phyloP scores from a whole-genome alignment of 148 eudicot species.

The Nepenthes mirabilis region DNA sequence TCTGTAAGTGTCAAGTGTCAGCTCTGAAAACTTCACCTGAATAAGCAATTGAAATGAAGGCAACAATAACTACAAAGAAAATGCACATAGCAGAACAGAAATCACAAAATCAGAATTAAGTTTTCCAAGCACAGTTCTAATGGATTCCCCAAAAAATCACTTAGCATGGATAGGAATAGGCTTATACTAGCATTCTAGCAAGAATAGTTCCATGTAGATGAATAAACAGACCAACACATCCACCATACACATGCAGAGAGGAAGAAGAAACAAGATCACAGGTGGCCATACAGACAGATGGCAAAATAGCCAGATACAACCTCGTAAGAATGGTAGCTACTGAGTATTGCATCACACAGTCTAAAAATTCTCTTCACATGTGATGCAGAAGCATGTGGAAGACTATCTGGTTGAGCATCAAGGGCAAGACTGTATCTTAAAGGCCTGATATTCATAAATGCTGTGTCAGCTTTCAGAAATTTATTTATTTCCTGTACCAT shows the following conservation, averaged over 20 bases:
- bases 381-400: constrained; percentile 37
- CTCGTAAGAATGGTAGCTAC: constrained; percentile 88
- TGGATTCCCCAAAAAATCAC: too few species aligned
- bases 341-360: constrained; percentile 62
- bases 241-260: neutral
- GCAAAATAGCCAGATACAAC: constrained; percentile 14
- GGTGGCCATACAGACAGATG: neutral
- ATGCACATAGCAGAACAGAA: neutral
- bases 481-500: constrained; percentile 81
- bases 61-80: neutral
- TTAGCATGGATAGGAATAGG: too few species aligned
- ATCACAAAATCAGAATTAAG: too few species aligned
- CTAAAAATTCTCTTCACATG: constrained; percentile 52
- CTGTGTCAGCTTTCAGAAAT: constrained; percentile 85
- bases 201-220: too few species aligned
- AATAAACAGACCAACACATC: too few species aligned
- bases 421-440: constrained; percentile 75
- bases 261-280: constrained; percentile 1
- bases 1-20: constrained; percentile 72
- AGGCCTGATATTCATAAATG: constrained; percentile 83
- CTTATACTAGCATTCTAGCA: too few species aligned
- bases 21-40: constrained; percentile 82
- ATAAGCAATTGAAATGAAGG: constrained; percentile 4
- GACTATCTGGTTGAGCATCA: constrained; percentile 70
- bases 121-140: too few species aligned